Base-by-base conservation (phyloP, 1,139 yeast genomes). In the Diutina pseudorugosa region DNA sequence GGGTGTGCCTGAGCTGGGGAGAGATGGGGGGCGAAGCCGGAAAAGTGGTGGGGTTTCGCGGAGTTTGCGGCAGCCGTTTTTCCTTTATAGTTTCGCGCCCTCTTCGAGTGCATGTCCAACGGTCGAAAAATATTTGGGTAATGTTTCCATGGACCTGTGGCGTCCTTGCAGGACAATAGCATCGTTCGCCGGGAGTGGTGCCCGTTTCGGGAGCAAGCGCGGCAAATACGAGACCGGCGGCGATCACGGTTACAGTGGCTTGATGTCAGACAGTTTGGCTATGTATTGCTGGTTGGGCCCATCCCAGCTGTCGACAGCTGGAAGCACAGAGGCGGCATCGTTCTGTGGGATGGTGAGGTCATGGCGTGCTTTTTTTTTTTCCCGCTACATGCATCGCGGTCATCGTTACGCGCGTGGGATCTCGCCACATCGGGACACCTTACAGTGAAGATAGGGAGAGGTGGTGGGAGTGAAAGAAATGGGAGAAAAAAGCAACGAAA, bases 131-230 rank as follows among this genome's bases (percentile, higher is more conserved):
- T 30, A 30, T 30, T 27, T 11, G 36, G 36, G n/a, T 30, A 30
- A 30, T 30, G 36, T 54, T 1, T 70, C 70, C 51, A 64, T 68
- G 44, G 72, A 58, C 21, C 59, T 59, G 1, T 54, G 54, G 19
- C 60, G 65, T 27, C 60, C 53, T 52, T 73, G 76, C 19, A 62
- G 52, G 53, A 68, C 69, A n/a, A 71, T 59, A 0, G 70, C 76
- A 12, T 66, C 69, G 16, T 72, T 56, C 2, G 64, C 63, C 3
- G 73, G 72, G 44, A 63, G 57, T 2, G 55, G 57, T 1, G 55
- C 58, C 41, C 66, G 53, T 41, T 54, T 14, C 5, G 16, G 36
- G 14, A 14, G 5, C n/a, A 1, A 14, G n/a, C 36, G 36, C 11
- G n/a, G n/a, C 14, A 14, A 30, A 30, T 30, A 30, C 36, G 36